Evolutionary conservation across 495 filamentous ascomycete species (phyloP), one percentile per base, ranked within the genome.

Genomic region (Podospora pseudocomata): DNA sequence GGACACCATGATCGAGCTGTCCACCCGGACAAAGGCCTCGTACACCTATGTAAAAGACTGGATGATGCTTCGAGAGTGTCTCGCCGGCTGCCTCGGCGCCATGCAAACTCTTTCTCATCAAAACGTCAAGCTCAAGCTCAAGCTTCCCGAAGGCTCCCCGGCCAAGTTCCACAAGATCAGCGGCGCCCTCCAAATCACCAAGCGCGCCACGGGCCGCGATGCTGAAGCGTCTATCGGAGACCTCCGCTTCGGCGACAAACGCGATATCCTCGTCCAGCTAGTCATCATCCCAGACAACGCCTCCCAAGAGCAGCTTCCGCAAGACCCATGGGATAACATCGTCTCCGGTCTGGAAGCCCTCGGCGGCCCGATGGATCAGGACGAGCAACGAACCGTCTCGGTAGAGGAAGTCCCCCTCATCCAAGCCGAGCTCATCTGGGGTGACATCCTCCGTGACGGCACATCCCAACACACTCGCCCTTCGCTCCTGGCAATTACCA

Each of bases 21-120:
- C 96, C 5, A 94, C 92, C 32, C 87, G 94, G 64, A 99, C 95
- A 6, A 99, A 98, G 80, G 95, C 94, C 4, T 94, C 92, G 19
- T 99, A 97, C 73, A 94, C 93, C 5, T 99, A 98, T 74, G 94
- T 98, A 73, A 98, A 98, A 78, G 95, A 99, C 76, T 99, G 95
- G 95, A 99, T 98, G 95, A 98, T 97, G 94, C 85, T 99, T 39
- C 89, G 95, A 20, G 95, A 99, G 78, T 99, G 96, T 78, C 86
- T 98, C 60, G 96, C 95, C 19, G 95, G 95, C 27, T 98, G 96
- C 75, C 80, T 99, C 49, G 95, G 95, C 55, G 88, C 93, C n/a
- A 83, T 98, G 72, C 95, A 99, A 78, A 93, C 92, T 0, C 90
- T 92, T 20, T 98, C 96, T n/a, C 95, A 99, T 79, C 96, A 98